A percentile compares a stretch with the other conserved stretches of the same genome.
Conservation (phyloP, 805 yeast genomes). For the Candida argentea region DNA sequence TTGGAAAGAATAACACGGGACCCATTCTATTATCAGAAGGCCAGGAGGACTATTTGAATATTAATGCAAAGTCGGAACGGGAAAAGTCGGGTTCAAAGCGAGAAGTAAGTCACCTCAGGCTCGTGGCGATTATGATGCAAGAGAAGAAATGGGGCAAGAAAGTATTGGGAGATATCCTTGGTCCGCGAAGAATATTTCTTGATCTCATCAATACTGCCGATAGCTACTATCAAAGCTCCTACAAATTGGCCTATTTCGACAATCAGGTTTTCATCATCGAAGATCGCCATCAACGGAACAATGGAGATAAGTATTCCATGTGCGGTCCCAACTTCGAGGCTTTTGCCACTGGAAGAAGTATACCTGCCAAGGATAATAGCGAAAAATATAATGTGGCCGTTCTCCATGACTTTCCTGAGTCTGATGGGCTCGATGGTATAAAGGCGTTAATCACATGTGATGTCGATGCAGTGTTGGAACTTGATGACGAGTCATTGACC, state of each 20-base stretch:
- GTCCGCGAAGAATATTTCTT: background rate
- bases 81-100: too few relatives aligned
- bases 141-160: background rate
- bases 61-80: too few relatives aligned
- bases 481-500: background rate
- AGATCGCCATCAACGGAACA: background rate
- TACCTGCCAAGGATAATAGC: background rate
- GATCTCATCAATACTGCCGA: background rate
- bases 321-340: constrained; percentile 2
- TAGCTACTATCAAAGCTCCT: too few relatives aligned
- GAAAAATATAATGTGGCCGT: background rate
- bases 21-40: too few relatives aligned
- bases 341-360: background rate
- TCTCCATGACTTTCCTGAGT: background rate
- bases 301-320: background rate
- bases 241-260: background rate
- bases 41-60: too few relatives aligned
- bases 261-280: constrained; percentile 1
- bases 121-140: background rate
- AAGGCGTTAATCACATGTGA: constrained; percentile 1
- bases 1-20: too few relatives aligned
- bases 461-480: constrained; percentile 1
- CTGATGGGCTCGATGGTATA: background rate
- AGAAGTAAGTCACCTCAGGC: too few relatives aligned
- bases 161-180: background rate